Percentiles rank a stretch among this genome's conserved stretches.
Conservation (phyloP, 805 yeast genomes). For the Pichia thaimueangensis region DNA sequence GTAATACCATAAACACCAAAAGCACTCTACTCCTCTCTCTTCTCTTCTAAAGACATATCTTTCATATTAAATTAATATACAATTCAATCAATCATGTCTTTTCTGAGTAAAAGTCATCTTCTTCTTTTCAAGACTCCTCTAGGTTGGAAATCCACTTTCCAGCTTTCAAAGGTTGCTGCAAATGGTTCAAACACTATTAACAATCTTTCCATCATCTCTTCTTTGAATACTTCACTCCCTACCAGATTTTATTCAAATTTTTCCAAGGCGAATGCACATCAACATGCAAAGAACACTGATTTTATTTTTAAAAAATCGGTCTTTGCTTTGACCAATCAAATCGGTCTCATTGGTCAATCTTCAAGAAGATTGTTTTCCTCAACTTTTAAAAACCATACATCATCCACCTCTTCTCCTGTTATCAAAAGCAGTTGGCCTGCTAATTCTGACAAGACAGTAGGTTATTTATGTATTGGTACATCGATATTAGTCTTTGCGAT, state of each 20-base stretch:
- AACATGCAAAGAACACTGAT: too few relatives aligned
- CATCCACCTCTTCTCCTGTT: conserved; percentile 7
- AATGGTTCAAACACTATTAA: background rate
- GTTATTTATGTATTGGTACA: conserved; percentile 83
- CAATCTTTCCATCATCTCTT: background rate
- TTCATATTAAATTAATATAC: background rate
- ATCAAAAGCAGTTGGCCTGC: conserved; percentile 29
- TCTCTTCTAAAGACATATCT: background rate
- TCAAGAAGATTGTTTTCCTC: conserved; percentile 6
- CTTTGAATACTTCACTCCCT: too few relatives aligned
- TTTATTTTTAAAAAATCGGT: background rate
- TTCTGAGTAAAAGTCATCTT: conserved; percentile 31
- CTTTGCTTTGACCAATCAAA: background rate
- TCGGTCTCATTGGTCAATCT: background rate
- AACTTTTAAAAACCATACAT: background rate
- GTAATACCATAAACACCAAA: too few relatives aligned
- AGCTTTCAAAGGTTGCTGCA: background rate
- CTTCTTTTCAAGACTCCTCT: conserved; percentile 51
- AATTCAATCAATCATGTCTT: background rate
- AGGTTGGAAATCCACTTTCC: conserved; percentile 18
- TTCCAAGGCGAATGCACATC: too few relatives aligned
- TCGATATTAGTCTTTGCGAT: conserved; percentile 90
- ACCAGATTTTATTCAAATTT: background rate
- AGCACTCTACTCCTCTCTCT: background rate
- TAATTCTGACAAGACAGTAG: conserved; percentile 55